Conservation (phyloP, 495 filamentous ascomycete genomes). For the Penicillium atrosanguineum region DNA sequence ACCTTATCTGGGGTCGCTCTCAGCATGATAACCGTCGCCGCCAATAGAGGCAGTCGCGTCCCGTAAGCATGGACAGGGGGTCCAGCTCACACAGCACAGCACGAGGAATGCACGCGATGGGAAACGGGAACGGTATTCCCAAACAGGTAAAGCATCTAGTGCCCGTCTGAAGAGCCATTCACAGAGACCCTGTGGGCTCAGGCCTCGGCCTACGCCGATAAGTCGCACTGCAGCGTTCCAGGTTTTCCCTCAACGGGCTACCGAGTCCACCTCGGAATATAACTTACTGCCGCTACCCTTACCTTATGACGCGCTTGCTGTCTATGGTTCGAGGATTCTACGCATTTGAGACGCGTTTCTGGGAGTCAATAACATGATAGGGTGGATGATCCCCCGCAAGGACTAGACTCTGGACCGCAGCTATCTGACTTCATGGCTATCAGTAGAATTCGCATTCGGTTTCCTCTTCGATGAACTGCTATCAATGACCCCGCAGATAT, state of each 20-base stretch:
- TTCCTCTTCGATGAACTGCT: too few relatives aligned
- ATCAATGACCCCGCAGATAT: too few relatives aligned
- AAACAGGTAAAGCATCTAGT: slow-evolving; percentile 5
- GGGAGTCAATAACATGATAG: not conserved
- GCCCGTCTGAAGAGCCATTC: slow-evolving; percentile 1
- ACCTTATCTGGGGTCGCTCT: not conserved
- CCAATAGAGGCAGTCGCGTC: slow-evolving; percentile 8
- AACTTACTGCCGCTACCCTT: slow-evolving; percentile 1
- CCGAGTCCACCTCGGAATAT: slow-evolving; percentile 4
- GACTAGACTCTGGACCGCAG: not conserved
- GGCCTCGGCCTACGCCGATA: slow-evolving; percentile 5
- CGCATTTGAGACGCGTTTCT: not conserved
- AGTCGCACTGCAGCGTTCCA: not conserved
- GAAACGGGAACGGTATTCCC: slow-evolving; percentile 11
- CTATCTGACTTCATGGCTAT: not conserved
- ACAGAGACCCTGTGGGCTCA: not conserved
- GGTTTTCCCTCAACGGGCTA: slow-evolving; percentile 7
- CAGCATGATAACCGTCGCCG: not conserved
- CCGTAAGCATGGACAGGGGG: not conserved
- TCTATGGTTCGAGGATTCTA: not conserved
- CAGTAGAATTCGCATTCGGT: not conserved
- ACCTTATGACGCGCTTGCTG: not conserved
- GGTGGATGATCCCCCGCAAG: not conserved
- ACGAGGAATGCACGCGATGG: not conserved
- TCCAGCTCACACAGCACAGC: not conserved